These are phyloP conservation scores for Rhodotorula sphaerocarpa DNA, from an alignment of 768 basidiomycete genomes.

Conservation along the genomic window DNA sequence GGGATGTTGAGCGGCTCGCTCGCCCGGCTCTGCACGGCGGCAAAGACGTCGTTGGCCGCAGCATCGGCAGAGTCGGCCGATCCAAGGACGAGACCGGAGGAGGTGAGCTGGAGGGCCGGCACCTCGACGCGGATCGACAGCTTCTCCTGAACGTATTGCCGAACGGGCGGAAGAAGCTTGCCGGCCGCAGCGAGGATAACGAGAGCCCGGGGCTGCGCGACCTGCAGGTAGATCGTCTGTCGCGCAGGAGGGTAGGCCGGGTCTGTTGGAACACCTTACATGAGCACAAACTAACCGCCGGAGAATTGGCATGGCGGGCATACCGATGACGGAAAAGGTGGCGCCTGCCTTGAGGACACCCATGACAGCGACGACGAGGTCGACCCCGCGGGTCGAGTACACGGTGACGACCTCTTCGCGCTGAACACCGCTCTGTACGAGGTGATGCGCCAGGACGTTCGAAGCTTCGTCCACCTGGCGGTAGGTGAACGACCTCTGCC, in stretches of 20 bases:
- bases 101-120: conserved; percentile 69
- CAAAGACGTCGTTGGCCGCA: conserved; percentile 54
- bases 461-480: conserved; percentile 69
- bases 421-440: conserved; percentile 74
- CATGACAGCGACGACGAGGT: conserved; percentile 94
- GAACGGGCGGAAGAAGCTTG: conserved; percentile 64
- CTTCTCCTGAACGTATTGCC: conserved; percentile 68
- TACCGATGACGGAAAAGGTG: conserved; percentile 96
- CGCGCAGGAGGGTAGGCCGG: conserved; percentile 91
- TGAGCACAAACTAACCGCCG: too few species aligned
- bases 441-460: conserved; percentile 81
- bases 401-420: conserved; percentile 97
- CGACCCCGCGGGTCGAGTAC: conserved; percentile 90
- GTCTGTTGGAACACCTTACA: conserved; percentile 55
- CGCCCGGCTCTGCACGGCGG: conserved; percentile 49
- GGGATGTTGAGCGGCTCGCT: conserved; percentile 68
- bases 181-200: conserved; percentile 88
- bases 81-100: conserved; percentile 59
- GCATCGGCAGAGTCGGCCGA: conserved; percentile 48
- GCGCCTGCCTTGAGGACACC: conserved; percentile 91
- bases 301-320: too few species aligned
- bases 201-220: conserved; percentile 83
- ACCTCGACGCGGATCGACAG: conserved; percentile 82
- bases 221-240: conserved; percentile 84
- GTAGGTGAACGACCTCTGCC: conserved; percentile 60